These are phyloP conservation scores for Penicillium capsulatum DNA, from an alignment of 2,329 filamentous ascomycete genomes.

Conservation along the genomic window DNA sequence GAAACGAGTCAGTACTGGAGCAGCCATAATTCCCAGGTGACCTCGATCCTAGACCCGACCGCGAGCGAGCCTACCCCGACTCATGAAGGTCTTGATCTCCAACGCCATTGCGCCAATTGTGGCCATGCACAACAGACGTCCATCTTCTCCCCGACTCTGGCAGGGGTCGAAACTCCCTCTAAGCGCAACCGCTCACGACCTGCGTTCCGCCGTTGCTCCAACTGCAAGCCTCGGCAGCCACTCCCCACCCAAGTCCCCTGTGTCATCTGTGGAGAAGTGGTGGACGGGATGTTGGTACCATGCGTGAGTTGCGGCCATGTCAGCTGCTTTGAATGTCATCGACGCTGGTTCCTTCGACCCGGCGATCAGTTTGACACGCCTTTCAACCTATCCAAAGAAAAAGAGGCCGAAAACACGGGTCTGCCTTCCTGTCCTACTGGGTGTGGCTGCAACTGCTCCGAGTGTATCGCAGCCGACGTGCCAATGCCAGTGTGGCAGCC, in stretches of 20 bases:
- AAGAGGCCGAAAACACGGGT: slow-evolving; percentile 10
- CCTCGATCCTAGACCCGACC: slow-evolving; percentile 22
- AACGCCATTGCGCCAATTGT: slow-evolving; percentile 42
- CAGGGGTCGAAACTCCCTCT: slow-evolving; percentile 15
- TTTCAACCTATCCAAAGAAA: slow-evolving; percentile 9
- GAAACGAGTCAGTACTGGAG: slow-evolving; percentile 21
- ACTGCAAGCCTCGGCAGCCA: slow-evolving; percentile 34
- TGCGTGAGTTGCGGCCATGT: slow-evolving; percentile 48
- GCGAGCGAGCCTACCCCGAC: slow-evolving; percentile 9
- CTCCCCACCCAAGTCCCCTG: slow-evolving; percentile 39
- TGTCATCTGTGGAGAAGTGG: slow-evolving; percentile 42
- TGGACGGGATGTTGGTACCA: slow-evolving; percentile 45
- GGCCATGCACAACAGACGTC: slow-evolving; percentile 36
- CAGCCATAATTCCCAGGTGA: slow-evolving; percentile 25
- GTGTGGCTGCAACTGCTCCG: slow-evolving; percentile 47
- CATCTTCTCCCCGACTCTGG: slow-evolving; percentile 30
- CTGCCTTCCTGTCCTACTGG: slow-evolving; percentile 41
- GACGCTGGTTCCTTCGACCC: slow-evolving; percentile 37
- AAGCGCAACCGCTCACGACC: slow-evolving; percentile 20
- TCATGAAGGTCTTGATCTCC: slow-evolving; percentile 38
- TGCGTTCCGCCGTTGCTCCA: slow-evolving; percentile 29
- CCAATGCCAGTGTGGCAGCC: slow-evolving; percentile 28
- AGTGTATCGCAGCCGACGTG: slow-evolving; percentile 34
- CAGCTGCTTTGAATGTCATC: slow-evolving; percentile 45
- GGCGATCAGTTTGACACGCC: slow-evolving; percentile 12